Base-by-base conservation (phyloP, 192 early-diverging fungal genomes). In the Gigaspora rosea region DNA sequence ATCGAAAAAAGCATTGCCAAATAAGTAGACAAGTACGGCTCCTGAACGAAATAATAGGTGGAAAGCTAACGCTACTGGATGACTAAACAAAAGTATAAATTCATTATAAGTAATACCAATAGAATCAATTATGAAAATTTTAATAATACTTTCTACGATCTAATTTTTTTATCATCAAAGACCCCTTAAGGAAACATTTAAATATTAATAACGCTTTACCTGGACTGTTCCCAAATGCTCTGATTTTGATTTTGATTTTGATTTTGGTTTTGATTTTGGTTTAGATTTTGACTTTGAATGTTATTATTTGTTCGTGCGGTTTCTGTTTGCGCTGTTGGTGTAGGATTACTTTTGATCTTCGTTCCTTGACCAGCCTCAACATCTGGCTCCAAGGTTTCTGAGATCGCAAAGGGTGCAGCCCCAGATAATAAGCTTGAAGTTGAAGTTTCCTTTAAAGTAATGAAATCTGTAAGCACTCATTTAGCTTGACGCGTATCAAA, bases 21-120 rank as follows among this genome's bases (percentile, higher is more conserved):
- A 86, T 54, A 98, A 80, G 84, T 98, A 99, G 41, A 92, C 90
- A 35, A 91, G 78, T 51, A 99, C 84, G 4, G 98, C 97, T 16
- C 80, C 82, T n/a, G 85, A 64, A 36, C 95, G 90, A 86, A 99
- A 99, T 8, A 92, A 84, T 33, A 96, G 85, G 80, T 95, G 94
- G 81, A 98, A 99, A 48, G 95, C 81, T 8, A 98, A 90, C 33
- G 93, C 96, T 7, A 93, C 79, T 1, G 98, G 98, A 74, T 99
- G 98, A 78, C 92, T 95, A 81, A 1, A 41, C 7, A 41, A 7
- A 27, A 27, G 27, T 27, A 27, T 27, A 41, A 41, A 41, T 41
- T 41, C 41, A 41, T 41, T 15, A 56, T n/a, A 56, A 54, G 18
- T 54, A n/a, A 54, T 54, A 5, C 52, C 0, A 56, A 56, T 56